These are phyloP conservation scores for Pseudomonodictys pantanalensis DNA, from an alignment of 495 filamentous ascomycete genomes.

Conservation along the genomic window DNA sequence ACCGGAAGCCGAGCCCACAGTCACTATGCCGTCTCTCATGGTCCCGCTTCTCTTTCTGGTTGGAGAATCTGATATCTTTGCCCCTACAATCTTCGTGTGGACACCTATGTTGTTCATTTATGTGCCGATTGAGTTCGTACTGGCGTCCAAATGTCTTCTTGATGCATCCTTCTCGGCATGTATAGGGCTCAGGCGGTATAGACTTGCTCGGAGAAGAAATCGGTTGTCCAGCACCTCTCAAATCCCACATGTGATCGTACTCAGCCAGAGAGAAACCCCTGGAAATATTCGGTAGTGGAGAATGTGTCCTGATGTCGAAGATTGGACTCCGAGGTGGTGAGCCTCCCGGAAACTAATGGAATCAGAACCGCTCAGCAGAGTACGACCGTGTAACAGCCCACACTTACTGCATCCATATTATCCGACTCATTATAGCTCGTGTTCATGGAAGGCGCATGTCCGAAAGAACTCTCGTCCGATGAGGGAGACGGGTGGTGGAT, in stretches of 20 bases:
- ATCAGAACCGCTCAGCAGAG: too few species aligned
- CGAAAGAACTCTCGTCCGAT: background rate
- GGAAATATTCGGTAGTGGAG: background rate
- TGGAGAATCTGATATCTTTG: background rate
- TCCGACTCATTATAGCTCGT: background rate
- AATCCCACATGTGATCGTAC: background rate
- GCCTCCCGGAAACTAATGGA: background rate
- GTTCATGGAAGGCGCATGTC: background rate
- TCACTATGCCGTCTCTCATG: slow-evolving; percentile 4
- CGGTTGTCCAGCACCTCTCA: background rate
- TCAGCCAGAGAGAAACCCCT: too few species aligned
- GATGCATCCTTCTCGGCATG: background rate
- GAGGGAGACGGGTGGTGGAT: background rate
- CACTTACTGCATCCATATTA: background rate
- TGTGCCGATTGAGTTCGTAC: slow-evolving; percentile 8
- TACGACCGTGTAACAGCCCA: background rate
- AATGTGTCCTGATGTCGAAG: background rate
- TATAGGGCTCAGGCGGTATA: background rate
- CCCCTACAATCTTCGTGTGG: slow-evolving; percentile 8
- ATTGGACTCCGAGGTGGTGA: background rate
- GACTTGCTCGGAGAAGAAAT: background rate
- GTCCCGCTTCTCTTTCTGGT: background rate
- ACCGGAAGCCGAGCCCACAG: slow-evolving; percentile 1
- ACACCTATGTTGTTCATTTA: slow-evolving; percentile 8
- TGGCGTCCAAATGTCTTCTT: background rate